Evolutionary conservation across 768 basidiomycete genomes (phyloP), one percentile per base, ranked within the genome.

Genomic region (Lanmaoa pseudosensibilis): DNA sequence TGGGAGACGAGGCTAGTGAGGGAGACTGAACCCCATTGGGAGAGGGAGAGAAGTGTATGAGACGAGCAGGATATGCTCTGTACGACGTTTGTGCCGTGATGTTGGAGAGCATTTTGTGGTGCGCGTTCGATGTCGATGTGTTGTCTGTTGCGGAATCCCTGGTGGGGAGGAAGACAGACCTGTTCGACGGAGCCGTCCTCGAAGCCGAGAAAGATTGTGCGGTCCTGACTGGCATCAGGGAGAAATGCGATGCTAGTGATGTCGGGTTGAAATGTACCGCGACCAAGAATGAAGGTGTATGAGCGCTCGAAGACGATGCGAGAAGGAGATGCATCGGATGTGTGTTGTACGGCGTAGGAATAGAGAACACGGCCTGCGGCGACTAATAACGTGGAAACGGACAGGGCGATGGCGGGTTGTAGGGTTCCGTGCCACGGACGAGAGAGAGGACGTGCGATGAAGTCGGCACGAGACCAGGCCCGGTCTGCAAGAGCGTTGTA

Each of bases 361-460:
- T 82, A 78, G n/a, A 91, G 69, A 21, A 66, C 65, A 58, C 72
- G 73, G 12, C 86, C 87, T 7, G 86, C 83, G 15, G 83, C 86
- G 41, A 90, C 80, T 37, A 88, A 57, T 2, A 91, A 72, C 9
- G 84, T 75, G 27, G 81, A 81, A 18, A 71, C 52, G 52, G 77
- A 85, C 54, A 85, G 76, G 27, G 84, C 80, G 37, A 90, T 65
- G 13, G 76, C 62, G 5, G 88, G 85, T 55, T 82, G 85, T 5
- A 79, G 69, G 61, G 80, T 87, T 23, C 74, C 76, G 6, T 62
- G 15, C 88, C 88, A 90, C 11, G 79, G 77, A 25, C 74, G 73
- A 21, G 84, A 81, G 10, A 90, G 75, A 2, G 87, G 88, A 2
- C 86, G 80, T 4, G 87, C 86, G 21, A 87, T 71, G 56, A 88